phyloP scores from a whole-genome alignment of 2,329 filamentous ascomycete genomes.

The Penicillium thymicola region DNA sequence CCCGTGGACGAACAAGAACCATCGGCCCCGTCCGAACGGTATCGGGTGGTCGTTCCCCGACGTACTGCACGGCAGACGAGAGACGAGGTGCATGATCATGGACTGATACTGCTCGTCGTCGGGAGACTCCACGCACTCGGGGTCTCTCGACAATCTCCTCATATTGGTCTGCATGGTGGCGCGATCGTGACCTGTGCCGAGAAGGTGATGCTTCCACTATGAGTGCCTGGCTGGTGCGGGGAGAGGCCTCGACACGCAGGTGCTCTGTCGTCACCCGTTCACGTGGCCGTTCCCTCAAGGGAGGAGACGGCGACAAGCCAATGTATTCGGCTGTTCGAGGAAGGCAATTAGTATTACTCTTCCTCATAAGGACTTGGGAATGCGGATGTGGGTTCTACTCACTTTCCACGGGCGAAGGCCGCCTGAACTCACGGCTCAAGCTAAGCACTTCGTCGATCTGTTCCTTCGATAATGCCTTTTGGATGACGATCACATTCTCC shows the following conservation, averaged over 20 bases:
- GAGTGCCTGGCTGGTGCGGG: slow-evolving; percentile 29
- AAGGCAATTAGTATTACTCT: slow-evolving; percentile 5
- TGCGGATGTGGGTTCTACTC: slow-evolving; percentile 17
- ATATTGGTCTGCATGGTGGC: slow-evolving; percentile 23
- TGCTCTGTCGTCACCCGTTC: slow-evolving; percentile 29
- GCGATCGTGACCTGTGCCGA: slow-evolving; percentile 21
- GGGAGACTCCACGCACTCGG: slow-evolving; percentile 27
- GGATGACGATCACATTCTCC: slow-evolving; percentile 77
- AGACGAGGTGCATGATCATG: slow-evolving; percentile 35
- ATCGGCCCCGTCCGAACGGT: slow-evolving; percentile 46
- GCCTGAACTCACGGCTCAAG: slow-evolving; percentile 64
- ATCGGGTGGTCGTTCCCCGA: slow-evolving; percentile 40
- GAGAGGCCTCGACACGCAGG: slow-evolving; percentile 24
- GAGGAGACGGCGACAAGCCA: not conserved
- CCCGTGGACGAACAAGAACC: slow-evolving; percentile 49
- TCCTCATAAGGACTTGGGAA: slow-evolving; percentile 3
- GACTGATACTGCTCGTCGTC: slow-evolving; percentile 37
- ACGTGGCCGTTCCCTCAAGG: slow-evolving; percentile 20
- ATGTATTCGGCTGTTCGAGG: slow-evolving; percentile 24
- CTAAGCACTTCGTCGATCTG: slow-evolving; percentile 89
- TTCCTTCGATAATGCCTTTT: slow-evolving; percentile 79
- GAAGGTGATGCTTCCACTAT: slow-evolving; percentile 35
- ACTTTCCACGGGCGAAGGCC: slow-evolving; percentile 30
- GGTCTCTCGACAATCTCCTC: slow-evolving; percentile 30
- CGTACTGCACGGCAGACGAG: slow-evolving; percentile 33